Conservation (phyloP, 257 asterid genomes). For the Anisodus tanguticus region DNA sequence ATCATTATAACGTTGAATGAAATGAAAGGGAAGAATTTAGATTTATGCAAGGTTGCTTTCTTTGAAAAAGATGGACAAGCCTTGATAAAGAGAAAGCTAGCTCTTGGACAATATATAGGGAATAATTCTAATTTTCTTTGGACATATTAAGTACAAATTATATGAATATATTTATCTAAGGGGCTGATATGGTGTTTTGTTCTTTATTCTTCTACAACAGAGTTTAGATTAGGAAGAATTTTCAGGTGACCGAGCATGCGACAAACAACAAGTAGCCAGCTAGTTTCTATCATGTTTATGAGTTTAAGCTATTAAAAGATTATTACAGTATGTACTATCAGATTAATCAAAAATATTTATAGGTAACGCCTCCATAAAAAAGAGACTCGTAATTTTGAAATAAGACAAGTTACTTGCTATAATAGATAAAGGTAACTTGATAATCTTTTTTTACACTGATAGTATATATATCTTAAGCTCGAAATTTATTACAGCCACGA, state of each 20-base stretch:
- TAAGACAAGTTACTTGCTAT: no score
- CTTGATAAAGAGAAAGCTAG: not conserved
- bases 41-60: conserved; percentile 6
- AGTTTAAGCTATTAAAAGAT: no score
- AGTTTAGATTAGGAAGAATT: conserved; percentile 4
- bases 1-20: conserved; percentile 24
- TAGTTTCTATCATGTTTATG: not conserved
- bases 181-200: conserved; percentile 23
- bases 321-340: no score
- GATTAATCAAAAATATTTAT: no score
- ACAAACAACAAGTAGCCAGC: not conserved
- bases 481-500: not conserved
- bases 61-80: conserved; percentile 27
- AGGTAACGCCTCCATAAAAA: no score
- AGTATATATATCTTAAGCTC: no score
- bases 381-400: no score
- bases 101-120: not conserved
- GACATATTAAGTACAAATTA: not conserved
- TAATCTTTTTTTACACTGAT: no score
- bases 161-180: not conserved
- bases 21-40: not conserved
- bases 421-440: no score
- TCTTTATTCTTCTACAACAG: not conserved
- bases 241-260: not conserved
- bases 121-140: not conserved